Evolutionary conservation across 371 early-diverging fungal genomes (phyloP).

Genomic region (Phascolomyces articulosus): DNA sequence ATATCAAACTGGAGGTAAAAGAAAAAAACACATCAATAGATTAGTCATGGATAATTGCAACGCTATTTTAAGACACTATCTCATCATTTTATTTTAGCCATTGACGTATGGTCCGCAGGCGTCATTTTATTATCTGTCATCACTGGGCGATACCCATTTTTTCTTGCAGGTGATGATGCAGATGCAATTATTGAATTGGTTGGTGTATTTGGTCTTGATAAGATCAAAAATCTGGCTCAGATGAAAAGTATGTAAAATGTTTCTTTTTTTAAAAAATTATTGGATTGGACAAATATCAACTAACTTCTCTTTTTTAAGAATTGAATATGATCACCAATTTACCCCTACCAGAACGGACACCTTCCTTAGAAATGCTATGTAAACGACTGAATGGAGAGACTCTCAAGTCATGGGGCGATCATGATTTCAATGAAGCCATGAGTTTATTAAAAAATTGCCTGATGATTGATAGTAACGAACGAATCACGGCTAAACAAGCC

Average conservation of each 20-base stretch:
- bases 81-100: conserved; percentile 40
- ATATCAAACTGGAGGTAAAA: conserved; percentile 80
- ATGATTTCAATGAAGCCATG: conserved; percentile 14
- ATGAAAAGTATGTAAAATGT: neutral
- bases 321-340: neutral
- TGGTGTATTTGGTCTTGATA: conserved; percentile 82
- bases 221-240: conserved; percentile 75
- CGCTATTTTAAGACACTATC: no score
- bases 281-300: no score
- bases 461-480: conserved; percentile 15
- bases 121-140: conserved; percentile 88
- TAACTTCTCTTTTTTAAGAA: no score
- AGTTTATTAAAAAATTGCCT: conserved; percentile 23
- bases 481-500: conserved; percentile 24
- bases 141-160: conserved; percentile 93
- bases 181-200: conserved; percentile 94
- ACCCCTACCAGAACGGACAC: conserved; percentile 42
- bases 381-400: conserved; percentile 27
- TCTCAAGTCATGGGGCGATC: conserved; percentile 12
- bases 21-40: no score
- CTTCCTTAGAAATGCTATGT: conserved; percentile 43
- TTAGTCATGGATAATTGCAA: no score
- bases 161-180: conserved; percentile 85
- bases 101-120: conserved; percentile 97
- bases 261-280: no score